Evolutionary conservation across 306 rosid genomes (phyloP).

Genomic region (Prunus campanulata): DNA sequence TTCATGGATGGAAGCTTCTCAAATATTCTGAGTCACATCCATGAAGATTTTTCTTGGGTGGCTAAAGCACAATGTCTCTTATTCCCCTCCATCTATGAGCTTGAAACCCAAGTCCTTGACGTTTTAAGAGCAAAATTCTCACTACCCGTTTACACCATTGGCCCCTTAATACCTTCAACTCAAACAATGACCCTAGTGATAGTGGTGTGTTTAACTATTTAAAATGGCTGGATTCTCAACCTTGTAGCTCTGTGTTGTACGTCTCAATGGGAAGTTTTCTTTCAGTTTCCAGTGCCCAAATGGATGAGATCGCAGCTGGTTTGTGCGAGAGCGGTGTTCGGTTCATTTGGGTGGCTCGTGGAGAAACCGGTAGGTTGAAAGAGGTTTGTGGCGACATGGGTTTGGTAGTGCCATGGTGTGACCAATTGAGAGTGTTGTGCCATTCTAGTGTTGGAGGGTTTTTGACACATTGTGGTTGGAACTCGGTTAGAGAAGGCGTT

Average conservation of each 20-base stretch:
- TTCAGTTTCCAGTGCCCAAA: constrained; percentile 43
- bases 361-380: constrained; percentile 18
- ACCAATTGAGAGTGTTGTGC: constrained; percentile 51
- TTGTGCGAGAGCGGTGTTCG: constrained; percentile 32
- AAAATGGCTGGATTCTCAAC: constrained; percentile 46
- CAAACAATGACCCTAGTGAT: not conserved
- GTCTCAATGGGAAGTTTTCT: constrained; percentile 50
- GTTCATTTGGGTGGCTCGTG: constrained; percentile 49
- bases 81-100: constrained; percentile 44
- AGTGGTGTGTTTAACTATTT: constrained; percentile 9
- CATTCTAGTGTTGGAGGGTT: constrained; percentile 57
- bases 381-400: constrained; percentile 40
- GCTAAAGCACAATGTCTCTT: constrained; percentile 37
- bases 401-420: constrained; percentile 50
- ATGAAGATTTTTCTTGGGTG: constrained; percentile 23
- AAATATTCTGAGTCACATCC: constrained; percentile 9
- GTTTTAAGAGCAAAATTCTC: constrained; percentile 25
- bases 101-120: constrained; percentile 37
- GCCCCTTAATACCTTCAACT: constrained; percentile 41
- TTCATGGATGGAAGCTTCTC: constrained; percentile 8
- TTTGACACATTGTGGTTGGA: constrained; percentile 69
- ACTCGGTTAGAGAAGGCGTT: constrained; percentile 45
- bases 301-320: constrained; percentile 45
- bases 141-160: constrained; percentile 41
- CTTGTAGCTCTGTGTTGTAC: constrained; percentile 45